These are phyloP conservation scores for Solanum pimpinellifolium DNA, from an alignment of 257 asterid species.

Conservation along the genomic window DNA sequence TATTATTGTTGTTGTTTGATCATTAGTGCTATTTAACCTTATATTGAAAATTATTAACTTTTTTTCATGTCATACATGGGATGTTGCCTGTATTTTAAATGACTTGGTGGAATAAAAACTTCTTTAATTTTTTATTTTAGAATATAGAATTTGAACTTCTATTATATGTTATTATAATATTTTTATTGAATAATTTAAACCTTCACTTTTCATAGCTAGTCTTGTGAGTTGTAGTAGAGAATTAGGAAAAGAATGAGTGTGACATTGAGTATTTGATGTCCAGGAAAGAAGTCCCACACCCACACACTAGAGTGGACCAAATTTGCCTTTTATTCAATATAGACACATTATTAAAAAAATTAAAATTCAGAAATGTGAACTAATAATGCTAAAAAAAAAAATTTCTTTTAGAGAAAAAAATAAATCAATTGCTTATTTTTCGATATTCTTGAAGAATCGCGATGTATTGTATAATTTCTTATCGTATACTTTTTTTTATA, in stretches of 20 bases:
- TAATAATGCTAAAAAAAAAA: not conserved
- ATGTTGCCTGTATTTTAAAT: not conserved
- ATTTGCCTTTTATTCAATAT: not conserved
- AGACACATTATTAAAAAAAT: not conserved
- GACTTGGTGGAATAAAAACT: not conserved
- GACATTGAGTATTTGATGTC: not conserved
- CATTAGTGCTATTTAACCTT: too few species aligned
- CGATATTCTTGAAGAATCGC: not conserved
- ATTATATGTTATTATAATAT: too few species aligned
- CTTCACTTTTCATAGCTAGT: not conserved
- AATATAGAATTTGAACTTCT: not conserved
- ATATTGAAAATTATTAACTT: not conserved
- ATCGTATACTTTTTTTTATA: not conserved
- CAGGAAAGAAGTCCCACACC: not conserved
- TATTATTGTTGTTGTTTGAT: too few species aligned
- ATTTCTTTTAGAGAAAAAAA: not conserved
- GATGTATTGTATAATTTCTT: not conserved
- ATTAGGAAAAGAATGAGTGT: not conserved
- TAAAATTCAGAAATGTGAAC: not conserved
- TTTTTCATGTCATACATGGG: not conserved
- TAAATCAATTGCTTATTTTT: not conserved
- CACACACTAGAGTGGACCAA: not conserved
- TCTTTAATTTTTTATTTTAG: not conserved
- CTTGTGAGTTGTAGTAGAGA: not conserved
- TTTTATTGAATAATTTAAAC: not conserved